Evolutionary conservation across 2,329 filamentous ascomycete species (phyloP).

Genomic region (Monilinia fructicola): DNA sequence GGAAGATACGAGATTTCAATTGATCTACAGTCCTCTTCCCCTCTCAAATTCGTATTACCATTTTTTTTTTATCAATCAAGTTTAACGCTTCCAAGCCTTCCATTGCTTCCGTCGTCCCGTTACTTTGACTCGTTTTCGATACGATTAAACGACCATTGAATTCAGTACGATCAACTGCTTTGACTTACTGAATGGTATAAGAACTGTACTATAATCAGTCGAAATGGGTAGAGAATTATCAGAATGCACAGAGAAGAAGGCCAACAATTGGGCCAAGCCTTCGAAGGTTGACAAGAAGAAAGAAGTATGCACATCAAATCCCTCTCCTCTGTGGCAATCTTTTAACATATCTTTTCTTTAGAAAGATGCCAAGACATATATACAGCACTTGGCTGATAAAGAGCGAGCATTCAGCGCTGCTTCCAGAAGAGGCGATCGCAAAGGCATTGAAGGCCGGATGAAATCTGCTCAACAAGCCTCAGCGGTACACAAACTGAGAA

Average conservation of each 20-base stretch:
- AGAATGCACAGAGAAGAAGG: too few species aligned
- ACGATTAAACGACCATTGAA: background rate
- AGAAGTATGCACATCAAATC: background rate
- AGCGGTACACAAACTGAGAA: slow-evolving; percentile 85
- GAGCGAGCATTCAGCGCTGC: slow-evolving; percentile 91
- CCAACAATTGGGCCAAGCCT: too few species aligned
- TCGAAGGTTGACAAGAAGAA: too few species aligned
- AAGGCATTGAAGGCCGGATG: slow-evolving; percentile 77
- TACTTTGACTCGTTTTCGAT: background rate
- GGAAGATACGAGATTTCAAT: background rate
- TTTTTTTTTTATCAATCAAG: background rate
- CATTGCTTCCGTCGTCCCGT: background rate
- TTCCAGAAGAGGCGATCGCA: slow-evolving; percentile 77
- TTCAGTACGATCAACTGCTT: background rate
- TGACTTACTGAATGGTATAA: background rate
- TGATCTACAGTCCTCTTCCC: background rate
- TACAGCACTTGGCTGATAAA: slow-evolving; percentile 60
- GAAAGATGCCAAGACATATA: background rate
- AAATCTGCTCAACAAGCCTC: slow-evolving; percentile 86
- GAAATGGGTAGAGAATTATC: too few species aligned
- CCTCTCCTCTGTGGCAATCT: background rate
- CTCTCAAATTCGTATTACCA: background rate
- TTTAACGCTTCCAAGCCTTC: background rate
- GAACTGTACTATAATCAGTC: background rate
- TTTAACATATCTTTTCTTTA: background rate